A percentile compares a stretch with the other conserved stretches of the same genome.
Conservation (phyloP, 257 asterid species). For the Coffea eugenioides region DNA sequence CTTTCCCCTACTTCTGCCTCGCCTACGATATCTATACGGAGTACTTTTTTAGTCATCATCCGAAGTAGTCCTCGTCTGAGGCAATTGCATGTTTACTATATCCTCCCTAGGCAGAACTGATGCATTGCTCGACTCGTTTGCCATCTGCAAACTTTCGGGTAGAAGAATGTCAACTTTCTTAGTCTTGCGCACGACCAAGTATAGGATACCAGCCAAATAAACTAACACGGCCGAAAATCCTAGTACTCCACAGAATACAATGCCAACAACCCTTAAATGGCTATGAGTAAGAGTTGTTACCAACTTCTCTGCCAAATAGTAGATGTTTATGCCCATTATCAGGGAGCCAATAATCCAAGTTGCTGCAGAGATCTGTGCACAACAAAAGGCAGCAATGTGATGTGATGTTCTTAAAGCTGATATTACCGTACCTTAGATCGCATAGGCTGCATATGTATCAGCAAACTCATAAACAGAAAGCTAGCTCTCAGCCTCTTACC, state of each 20-base stretch:
- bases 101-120: slow-evolving; percentile 62
- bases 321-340: slow-evolving; percentile 80
- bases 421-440: no score
- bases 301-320: slow-evolving; percentile 65
- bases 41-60: slow-evolving; percentile 28
- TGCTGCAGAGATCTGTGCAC: slow-evolving; percentile 56
- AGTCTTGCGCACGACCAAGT: slow-evolving; percentile 64
- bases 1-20: background rate
- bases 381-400: background rate
- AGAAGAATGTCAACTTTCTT: slow-evolving; percentile 63
- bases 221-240: slow-evolving; percentile 63
- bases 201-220: slow-evolving; percentile 63
- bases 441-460: background rate
- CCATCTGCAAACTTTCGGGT: slow-evolving; percentile 38
- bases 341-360: slow-evolving; percentile 85
- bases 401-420: background rate
- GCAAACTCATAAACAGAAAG: background rate
- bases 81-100: slow-evolving; percentile 74
- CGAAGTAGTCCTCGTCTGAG: slow-evolving; percentile 44
- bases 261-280: slow-evolving; percentile 34
- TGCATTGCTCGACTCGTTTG: slow-evolving; percentile 19
- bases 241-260: slow-evolving; percentile 59
- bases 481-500: slow-evolving; percentile 47
- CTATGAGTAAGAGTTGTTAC: slow-evolving; percentile 55
- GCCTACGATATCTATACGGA: background rate